A percentile compares a stretch with the other conserved stretches of the same genome.
These are phyloP conservation scores for Metschnikowia matae DNA, from an alignment of 805 yeast genomes.

Conservation along the genomic window DNA sequence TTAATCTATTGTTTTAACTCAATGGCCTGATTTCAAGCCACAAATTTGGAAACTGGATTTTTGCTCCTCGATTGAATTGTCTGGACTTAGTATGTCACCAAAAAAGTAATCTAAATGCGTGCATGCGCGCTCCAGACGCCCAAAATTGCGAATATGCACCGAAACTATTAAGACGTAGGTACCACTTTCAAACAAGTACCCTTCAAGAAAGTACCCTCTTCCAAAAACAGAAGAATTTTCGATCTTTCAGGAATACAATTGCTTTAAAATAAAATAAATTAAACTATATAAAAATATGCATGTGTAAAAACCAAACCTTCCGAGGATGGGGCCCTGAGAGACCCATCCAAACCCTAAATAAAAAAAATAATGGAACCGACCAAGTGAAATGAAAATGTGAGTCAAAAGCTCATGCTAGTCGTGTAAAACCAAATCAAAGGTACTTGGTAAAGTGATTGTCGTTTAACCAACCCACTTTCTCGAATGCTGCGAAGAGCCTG, in stretches of 20 bases:
- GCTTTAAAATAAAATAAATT: not conserved
- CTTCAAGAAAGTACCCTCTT: not conserved
- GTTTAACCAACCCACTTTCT: slow-evolving; percentile 86
- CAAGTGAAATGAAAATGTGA: slow-evolving; percentile 6
- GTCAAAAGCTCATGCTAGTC: not conserved
- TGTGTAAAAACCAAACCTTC: slow-evolving; percentile 2
- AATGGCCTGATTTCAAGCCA: not conserved
- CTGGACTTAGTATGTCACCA: not conserved
- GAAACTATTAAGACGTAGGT: not conserved
- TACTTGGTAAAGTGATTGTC: slow-evolving; percentile 55
- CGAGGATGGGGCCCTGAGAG: not conserved
- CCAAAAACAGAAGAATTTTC: not conserved
- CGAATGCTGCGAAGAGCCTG: slow-evolving; percentile 83
- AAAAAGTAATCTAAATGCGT: not conserved
- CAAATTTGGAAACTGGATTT: not conserved
- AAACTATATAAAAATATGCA: not conserved
- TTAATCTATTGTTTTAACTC: not conserved
- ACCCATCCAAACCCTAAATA: slow-evolving; percentile 2
- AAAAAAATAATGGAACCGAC: slow-evolving; percentile 2
- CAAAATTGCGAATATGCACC: not conserved
- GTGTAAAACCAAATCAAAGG: slow-evolving; percentile 8
- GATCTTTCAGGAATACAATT: not conserved
- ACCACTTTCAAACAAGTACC: not conserved
- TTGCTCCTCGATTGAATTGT: not conserved
- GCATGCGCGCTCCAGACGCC: not conserved